Evolutionary conservation across 495 filamentous ascomycete genomes (phyloP), one percentile per base, ranked within the genome.

Genomic region (Hypoxylon crocopeplum): DNA sequence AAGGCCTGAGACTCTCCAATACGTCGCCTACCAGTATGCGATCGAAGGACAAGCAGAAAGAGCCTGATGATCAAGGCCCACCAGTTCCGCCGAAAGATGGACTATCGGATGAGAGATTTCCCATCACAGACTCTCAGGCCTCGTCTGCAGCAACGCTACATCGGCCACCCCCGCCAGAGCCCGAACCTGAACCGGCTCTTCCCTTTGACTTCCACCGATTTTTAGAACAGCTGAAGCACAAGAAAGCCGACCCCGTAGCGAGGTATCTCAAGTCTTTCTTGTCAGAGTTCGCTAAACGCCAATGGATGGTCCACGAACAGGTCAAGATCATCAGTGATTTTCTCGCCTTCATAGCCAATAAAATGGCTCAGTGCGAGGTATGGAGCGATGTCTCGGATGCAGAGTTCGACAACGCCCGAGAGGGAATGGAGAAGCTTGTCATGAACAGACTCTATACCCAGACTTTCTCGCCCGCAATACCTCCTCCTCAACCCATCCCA

Each of bases 221-320:
- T 67, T 74, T 99, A 47, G 93, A 96, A 66, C 94, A 99, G 69
- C 79, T 99, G 21, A 86, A 94, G 46, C 93, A 98, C 73, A 88
- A 93, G 41, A 96, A 93, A 17, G 95, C 94, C 13, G 94, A 99
- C 64, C 95, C 94, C 4, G 93, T 99, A 1, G 95, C 94, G 10
- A 90, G 91, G 60, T 99, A 96, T 69, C 82, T 99, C 15, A 88
- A 93, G 38, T 97, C 93, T 5, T 99, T 99, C 68, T 78, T 99
- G 10, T 81, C 84, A 29, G 94, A 98, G 71, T 99, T 99, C 75
- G 91, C 88, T 8, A 99, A 99, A 75, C 90, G 91, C 63, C 95
- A 97, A 72, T 99, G 94, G 94, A 95, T 96, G 93, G 94, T 96
- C 6, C 94, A 98, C 68, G 94, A 99, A 73, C 94, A 99, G 71